These are phyloP conservation scores for Actinomucor elegans DNA, from an alignment of 371 early-diverging fungal genomes.

Conservation along the genomic window DNA sequence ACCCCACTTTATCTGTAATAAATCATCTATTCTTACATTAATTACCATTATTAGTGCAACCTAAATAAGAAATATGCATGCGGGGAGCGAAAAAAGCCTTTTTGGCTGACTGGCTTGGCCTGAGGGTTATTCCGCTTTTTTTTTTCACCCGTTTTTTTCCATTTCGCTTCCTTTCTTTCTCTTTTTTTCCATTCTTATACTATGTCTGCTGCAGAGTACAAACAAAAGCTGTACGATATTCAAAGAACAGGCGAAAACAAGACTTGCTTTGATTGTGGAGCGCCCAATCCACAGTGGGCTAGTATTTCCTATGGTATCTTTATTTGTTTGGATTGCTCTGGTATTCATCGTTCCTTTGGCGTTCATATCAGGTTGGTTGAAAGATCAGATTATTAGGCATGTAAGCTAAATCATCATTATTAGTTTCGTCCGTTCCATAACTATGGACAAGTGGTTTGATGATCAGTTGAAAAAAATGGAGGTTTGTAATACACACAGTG, in stretches of 20 bases:
- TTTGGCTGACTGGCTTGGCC: too few relatives aligned
- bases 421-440: slow-evolving; percentile 96
- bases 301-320: slow-evolving; percentile 95
- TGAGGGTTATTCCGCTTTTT: background rate
- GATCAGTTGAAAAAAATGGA: slow-evolving; percentile 95
- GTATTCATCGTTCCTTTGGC: slow-evolving; percentile 91
- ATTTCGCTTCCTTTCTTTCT: background rate
- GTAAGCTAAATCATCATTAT: background rate
- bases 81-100: too few relatives aligned
- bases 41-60: too few relatives aligned
- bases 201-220: slow-evolving; percentile 53
- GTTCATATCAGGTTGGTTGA: slow-evolving; percentile 80
- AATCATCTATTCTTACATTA: too few relatives aligned
- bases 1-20: too few relatives aligned
- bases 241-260: slow-evolving; percentile 76
- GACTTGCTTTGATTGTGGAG: slow-evolving; percentile 83
- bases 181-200: background rate
- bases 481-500: slow-evolving; percentile 25
- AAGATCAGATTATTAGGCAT: background rate
- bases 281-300: slow-evolving; percentile 93
- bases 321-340: slow-evolving; percentile 97
- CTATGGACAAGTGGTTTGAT: slow-evolving; percentile 98
- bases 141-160: slow-evolving; percentile 10
- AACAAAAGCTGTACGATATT: slow-evolving; percentile 68
- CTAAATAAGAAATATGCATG: too few relatives aligned